A percentile compares a stretch with the other conserved stretches of the same genome.
These are phyloP conservation scores for Leucaena leucocephala DNA, from an alignment of 306 rosid genomes.

Conservation along the genomic window DNA sequence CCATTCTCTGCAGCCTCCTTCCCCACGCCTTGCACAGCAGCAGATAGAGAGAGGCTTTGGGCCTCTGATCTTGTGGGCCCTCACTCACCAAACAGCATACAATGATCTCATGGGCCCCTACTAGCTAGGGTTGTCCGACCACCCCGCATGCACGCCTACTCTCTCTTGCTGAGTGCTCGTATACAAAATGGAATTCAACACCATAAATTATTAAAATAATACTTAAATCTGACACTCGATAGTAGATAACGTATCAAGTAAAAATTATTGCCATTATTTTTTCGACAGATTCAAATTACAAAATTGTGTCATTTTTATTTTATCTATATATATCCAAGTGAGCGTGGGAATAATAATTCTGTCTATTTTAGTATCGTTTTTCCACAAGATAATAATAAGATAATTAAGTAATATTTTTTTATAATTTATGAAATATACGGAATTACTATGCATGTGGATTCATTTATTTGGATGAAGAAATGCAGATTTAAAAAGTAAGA, in stretches of 20 bases:
- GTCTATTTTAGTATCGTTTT: too few species aligned
- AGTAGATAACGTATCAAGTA: too few species aligned
- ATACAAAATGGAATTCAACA: background rate
- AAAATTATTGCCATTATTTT: too few species aligned
- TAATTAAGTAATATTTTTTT: too few species aligned
- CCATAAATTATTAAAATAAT: too few species aligned
- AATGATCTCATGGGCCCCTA: constrained; percentile 4
- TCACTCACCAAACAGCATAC: background rate
- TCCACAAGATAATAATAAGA: too few species aligned
- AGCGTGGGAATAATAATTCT: too few species aligned
- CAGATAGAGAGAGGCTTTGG: constrained; percentile 21
- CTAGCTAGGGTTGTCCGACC: background rate
- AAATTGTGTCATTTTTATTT: background rate
- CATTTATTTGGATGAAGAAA: background rate
- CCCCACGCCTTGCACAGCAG: constrained; percentile 18
- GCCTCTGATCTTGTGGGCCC: constrained; percentile 20
- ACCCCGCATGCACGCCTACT: constrained; percentile 1
- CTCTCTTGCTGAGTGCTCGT: background rate
- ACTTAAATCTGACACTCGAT: too few species aligned
- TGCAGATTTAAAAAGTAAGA: background rate
- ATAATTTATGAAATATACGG: background rate
- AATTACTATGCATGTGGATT: background rate
- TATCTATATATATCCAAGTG: too few species aligned
- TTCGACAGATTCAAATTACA: too few species aligned
- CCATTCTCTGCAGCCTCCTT: constrained; percentile 42